Base-by-base conservation (phyloP, 306 rosid species). In the Cucumis cinereus region DNA sequence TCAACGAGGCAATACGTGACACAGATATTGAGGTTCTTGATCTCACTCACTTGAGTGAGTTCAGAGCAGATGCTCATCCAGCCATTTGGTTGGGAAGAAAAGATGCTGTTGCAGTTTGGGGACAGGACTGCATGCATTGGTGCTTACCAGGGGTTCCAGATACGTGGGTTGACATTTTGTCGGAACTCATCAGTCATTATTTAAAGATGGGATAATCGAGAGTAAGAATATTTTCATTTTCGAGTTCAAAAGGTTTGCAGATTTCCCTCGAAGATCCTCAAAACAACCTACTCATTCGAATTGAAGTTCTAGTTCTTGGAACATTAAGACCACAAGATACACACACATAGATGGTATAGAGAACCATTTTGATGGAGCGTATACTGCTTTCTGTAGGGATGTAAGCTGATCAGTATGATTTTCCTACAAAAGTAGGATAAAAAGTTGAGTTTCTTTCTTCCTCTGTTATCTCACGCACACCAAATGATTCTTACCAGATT, bases 121-220 rank as follows among this genome's bases (percentile, higher is more conserved):
- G 94, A 78, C 91, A 93, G 84, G 97, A 93, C 75, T 93, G 96
- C 85, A 85, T 93, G 94, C 98, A 93, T 79, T 91, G 96, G 94
- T 93, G 94, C 89, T 83, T 93, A 58, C 98, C 97, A 14, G 92
- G 98, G 54, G 85, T 93, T 13, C 98, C 96, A 1, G 96, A 93
- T 82, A 90, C 94, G 20, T 85, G 97, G 98, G 89, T 88, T 73
- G 97, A 93, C 84, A 82, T 90, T 54, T 85, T 93, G 76, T 84
- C 94, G 0, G 81, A 85, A 69, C 82, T 87, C 75, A 84, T 91
- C 57, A 57, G 12, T 41, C 40, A 43, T 76, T 57, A 52, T 58
- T 45, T 26, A 0, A 47, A 47, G 58, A 47, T 15, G 6, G 40
- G 40, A 8, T 45, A 47, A 23, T 69, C 8, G 22, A 28, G 7